Base-by-base conservation (phyloP, 2,329 filamentous ascomycete genomes). In the Aspergillus sp. region DNA sequence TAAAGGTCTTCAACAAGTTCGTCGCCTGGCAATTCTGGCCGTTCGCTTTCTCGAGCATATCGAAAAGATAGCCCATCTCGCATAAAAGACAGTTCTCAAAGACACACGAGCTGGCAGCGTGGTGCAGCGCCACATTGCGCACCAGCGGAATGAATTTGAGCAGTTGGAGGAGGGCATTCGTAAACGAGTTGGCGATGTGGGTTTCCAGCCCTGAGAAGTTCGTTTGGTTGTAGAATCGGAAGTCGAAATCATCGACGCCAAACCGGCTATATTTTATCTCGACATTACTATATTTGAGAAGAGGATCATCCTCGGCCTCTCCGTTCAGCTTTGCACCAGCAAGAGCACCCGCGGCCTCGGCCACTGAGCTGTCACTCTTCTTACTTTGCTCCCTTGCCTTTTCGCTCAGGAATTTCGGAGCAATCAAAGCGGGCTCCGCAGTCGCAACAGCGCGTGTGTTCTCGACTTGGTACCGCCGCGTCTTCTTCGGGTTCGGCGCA, bases 211-310 rank as follows among this genome's bases (percentile, higher is more conserved):
- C 94, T 9, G 94, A 96, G 66, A 90, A 96, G 20, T 78, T 80
- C 1, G 95, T 97, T 68, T 89, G 91, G 73, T 99, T 99, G 78
- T 95, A 99, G 70, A 90, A 97, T 52, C 88, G 88, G 73, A 99
- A 99, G 71, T 99, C 94, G 69, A 99, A 99, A 71, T 99, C 95
- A 65, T 97, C 93, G n/a, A 99, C 91, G 17, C 94, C 94, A 71
- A 96, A 99, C 68, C 91, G 95, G 79, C 93, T 96, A 76, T 97
- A 99, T 69, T 96, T 96, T 75, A 99, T 99, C 70, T 97, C 93
- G 10, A 96, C 89, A 63, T 91, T 92, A 58, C 89, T 86, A 70
- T 99, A 99, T 76, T 94, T 90, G 8, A 89, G 82, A 19, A 93
- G 88, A 4, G 94, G 88, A 51, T 96, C 91, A 38, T 88, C 84